Percentiles rank a stretch among this genome's conserved stretches.
These are phyloP conservation scores for Fusarium sterilihyphosum DNA, from an alignment of 2,329 filamentous ascomycete genomes.

Conservation along the genomic window DNA sequence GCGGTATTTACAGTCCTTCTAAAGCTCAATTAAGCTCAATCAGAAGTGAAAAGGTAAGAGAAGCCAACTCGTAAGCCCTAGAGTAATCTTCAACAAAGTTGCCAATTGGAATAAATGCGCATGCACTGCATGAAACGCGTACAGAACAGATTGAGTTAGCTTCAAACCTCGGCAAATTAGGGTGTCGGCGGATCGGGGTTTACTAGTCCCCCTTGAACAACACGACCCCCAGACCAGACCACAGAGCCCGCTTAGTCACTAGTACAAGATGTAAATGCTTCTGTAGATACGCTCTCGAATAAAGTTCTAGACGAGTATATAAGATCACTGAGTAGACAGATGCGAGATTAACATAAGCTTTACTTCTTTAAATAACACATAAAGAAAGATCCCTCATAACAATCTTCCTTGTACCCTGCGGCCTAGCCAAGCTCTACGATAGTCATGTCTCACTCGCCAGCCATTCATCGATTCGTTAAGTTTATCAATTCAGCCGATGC, in stretches of 20 bases:
- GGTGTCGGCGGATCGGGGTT: neutral
- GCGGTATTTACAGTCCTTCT: neutral
- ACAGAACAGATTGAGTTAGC: neutral
- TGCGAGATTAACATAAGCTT: accelerated
- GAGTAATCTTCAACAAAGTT: accelerated
- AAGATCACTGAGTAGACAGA: neutral
- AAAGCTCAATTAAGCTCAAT: accelerated
- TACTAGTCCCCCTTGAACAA: neutral
- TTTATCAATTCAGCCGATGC: neutral
- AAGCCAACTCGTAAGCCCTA: neutral
- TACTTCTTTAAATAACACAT: accelerated
- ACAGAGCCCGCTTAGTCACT: neutral
- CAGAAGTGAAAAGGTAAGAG: neutral
- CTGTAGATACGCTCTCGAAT: neutral
- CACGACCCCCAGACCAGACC: neutral
- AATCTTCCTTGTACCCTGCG: neutral
- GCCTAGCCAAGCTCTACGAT: neutral
- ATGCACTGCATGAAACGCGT: accelerated
- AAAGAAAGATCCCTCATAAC: neutral
- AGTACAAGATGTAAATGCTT: neutral
- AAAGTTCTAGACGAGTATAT: neutral
- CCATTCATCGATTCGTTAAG: neutral
- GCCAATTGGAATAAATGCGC: accelerated
- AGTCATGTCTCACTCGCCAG: neutral
- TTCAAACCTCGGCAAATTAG: neutral